These are phyloP conservation scores for Acanthamoeba rhysodes DNA, from an alignment of 208 protist species.

Conservation along the genomic window DNA sequence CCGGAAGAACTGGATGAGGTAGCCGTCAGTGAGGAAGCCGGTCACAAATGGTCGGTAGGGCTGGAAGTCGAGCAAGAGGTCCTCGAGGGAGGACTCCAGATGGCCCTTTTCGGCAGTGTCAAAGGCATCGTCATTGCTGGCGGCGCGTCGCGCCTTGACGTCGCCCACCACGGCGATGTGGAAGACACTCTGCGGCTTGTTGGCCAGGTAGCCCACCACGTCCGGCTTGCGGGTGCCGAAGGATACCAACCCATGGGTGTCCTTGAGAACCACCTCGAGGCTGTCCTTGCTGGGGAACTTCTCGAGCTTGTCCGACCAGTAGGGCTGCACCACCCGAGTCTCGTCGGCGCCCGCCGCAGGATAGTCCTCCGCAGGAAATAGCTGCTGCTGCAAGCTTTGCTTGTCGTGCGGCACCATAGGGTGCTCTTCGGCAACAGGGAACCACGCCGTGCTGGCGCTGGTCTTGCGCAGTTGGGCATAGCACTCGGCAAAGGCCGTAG, in stretches of 20 bases:
- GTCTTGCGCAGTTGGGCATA: no score
- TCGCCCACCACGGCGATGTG: constrained; percentile 49
- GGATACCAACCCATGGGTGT: neutral
- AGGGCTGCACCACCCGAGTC: neutral
- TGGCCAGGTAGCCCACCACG: constrained; percentile 39
- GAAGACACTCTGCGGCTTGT: neutral
- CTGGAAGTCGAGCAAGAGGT: constrained; percentile 42
- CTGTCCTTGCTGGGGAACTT: neutral
- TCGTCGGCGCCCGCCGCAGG: neutral
- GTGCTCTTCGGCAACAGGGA: no score
- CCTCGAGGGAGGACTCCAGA: constrained; percentile 48
- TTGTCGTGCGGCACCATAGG: no score
- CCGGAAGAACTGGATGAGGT: constrained; percentile 55
- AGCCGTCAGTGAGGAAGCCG: constrained; percentile 57
- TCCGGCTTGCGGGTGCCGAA: constrained; percentile 42
- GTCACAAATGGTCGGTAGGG: neutral
- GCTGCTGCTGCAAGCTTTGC: no score
- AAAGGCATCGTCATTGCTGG: neutral
- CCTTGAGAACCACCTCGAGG: neutral
- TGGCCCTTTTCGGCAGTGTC: constrained; percentile 42
- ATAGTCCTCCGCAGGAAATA: neutral
- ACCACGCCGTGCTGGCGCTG: no score
- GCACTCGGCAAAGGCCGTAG: no score
- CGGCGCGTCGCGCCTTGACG: constrained; percentile 32
- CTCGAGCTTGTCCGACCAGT: constrained; percentile 5